Evolutionary conservation across 1,284 basidiomycete species (phyloP).

Genomic region (Rhodotorula sp.): DNA sequence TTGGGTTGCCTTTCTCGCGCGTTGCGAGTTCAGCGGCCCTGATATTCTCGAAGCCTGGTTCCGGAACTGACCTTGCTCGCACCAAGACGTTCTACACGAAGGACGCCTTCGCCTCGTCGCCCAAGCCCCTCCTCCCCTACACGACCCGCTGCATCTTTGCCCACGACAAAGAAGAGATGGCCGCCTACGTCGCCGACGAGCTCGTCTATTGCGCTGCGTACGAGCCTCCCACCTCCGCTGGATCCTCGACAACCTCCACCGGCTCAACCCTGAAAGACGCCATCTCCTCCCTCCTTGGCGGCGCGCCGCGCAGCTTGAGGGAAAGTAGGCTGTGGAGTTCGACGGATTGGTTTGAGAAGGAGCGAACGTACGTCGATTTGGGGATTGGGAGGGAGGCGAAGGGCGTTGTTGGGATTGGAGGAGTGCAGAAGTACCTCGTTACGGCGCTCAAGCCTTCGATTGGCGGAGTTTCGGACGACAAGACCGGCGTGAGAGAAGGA

Average conservation of each 20-base stretch:
- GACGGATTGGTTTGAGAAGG: conserved; percentile 72
- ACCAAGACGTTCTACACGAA: conserved; percentile 75
- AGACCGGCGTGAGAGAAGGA: not conserved
- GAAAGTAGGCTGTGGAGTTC: conserved; percentile 77
- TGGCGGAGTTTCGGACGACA: not conserved
- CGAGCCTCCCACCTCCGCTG: conserved; percentile 56
- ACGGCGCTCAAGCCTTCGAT: conserved; percentile 65
- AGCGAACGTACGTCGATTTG: conserved; percentile 69
- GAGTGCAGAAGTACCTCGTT: conserved; percentile 85
- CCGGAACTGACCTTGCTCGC: not conserved
- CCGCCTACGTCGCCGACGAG: conserved; percentile 66
- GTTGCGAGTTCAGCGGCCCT: not conserved
- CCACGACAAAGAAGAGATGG: conserved; percentile 73
- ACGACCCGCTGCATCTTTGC: conserved; percentile 80
- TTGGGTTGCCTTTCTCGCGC: not conserved
- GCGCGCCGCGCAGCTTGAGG: conserved; percentile 22
- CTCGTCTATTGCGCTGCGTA: conserved; percentile 84
- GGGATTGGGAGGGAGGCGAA: conserved; percentile 75
- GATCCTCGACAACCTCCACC: not conserved
- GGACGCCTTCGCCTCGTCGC: conserved; percentile 67
- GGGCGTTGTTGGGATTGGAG: conserved; percentile 82
- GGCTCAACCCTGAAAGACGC: conserved; percentile 8
- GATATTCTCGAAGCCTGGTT: not conserved
- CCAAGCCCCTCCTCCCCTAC: conserved; percentile 63
- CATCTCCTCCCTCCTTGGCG: conserved; percentile 8